These are phyloP conservation scores for Lentinus tigrinus DNA, from an alignment of 768 basidiomycete species.

Conservation along the genomic window DNA sequence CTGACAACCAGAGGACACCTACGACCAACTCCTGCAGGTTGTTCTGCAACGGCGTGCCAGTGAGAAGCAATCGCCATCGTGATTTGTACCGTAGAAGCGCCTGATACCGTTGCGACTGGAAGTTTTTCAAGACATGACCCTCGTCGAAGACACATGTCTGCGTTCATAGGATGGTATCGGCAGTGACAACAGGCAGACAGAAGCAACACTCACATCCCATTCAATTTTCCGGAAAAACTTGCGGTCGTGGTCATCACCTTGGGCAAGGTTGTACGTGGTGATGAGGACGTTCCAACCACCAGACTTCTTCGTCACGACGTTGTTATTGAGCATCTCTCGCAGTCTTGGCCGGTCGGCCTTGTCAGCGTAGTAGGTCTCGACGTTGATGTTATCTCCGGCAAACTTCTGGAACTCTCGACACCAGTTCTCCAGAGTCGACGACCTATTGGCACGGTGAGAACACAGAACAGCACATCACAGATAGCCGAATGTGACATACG, in stretches of 20 bases:
- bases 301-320: conserved; percentile 46
- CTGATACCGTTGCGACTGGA: conserved; percentile 94
- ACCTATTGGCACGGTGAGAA: conserved; percentile 44
- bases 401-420: conserved; percentile 93
- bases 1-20: conserved; percentile 32
- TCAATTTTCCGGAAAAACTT: conserved; percentile 90
- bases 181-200: neutral
- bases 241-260: conserved; percentile 82
- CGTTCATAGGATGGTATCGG: neutral
- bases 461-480: neutral
- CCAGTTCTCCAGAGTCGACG: conserved; percentile 98
- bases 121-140: conserved; percentile 96
- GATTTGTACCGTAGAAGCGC: conserved; percentile 82
- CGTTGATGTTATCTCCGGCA: conserved; percentile 70
- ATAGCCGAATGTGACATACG: conserved; percentile 51
- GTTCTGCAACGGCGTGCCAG: conserved; percentile 94
- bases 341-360: conserved; percentile 82
- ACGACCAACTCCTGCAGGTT: conserved; percentile 89
- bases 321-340: conserved; percentile 68
- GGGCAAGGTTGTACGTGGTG: conserved; percentile 94
- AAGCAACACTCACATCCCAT: conserved; percentile 74
- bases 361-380: conserved; percentile 91
- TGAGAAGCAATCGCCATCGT: conserved; percentile 88
- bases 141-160: conserved; percentile 96
- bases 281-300: conserved; percentile 90